Evolutionary conservation across 1,284 basidiomycete genomes (phyloP).

Genomic region (Leccinum holopus): DNA sequence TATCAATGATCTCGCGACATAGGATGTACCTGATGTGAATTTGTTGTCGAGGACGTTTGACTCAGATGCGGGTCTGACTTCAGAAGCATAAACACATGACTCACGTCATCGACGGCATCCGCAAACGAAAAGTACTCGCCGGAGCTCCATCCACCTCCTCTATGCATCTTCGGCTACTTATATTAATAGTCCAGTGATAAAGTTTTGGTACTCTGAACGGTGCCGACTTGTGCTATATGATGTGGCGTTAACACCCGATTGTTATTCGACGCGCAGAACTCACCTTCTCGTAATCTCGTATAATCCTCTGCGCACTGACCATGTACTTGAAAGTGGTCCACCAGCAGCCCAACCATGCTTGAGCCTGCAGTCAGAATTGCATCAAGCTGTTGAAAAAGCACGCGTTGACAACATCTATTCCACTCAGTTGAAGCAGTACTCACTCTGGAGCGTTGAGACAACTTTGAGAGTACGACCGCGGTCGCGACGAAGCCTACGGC

Average conservation of each 20-base stretch:
- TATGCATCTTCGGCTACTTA: conserved; percentile 35
- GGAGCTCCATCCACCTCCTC: conserved; percentile 32
- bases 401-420: too few species aligned
- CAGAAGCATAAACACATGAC: too few species aligned
- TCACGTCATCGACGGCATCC: too few species aligned
- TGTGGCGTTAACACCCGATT: too few species aligned
- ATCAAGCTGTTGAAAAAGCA: too few species aligned
- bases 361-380: too few species aligned
- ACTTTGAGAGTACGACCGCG: too few species aligned
- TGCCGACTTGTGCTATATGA: conserved; percentile 16
- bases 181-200: conserved; percentile 41
- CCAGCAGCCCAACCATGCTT: background rate
- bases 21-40: conserved; percentile 29
- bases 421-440: too few species aligned
- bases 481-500: too few species aligned
- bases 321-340: background rate
- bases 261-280: background rate
- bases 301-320: background rate
- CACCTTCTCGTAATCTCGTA: background rate
- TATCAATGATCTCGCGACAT: conserved; percentile 22
- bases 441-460: too few species aligned
- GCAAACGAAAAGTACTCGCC: too few species aligned
- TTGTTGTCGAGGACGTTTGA: conserved; percentile 8
- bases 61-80: background rate
- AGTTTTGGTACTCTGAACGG: conserved; percentile 43